These are phyloP conservation scores for Leptographium wingfieldii DNA, from an alignment of 2,329 filamentous ascomycete genomes.

Conservation along the genomic window DNA sequence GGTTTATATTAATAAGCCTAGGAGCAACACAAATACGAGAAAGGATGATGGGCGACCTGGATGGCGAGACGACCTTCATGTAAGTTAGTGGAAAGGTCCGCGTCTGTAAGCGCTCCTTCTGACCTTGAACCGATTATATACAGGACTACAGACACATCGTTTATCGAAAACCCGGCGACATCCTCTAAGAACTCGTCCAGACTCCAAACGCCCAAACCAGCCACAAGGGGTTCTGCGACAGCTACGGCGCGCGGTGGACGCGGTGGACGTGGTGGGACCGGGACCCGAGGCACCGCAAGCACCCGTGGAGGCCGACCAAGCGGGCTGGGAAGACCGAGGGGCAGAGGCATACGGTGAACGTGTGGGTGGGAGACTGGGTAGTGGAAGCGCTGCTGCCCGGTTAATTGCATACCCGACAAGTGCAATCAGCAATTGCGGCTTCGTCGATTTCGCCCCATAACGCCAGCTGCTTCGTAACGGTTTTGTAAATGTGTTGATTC, in stretches of 20 bases:
- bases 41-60: slow-evolving; percentile 24
- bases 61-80: slow-evolving; percentile 77
- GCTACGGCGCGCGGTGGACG: slow-evolving; percentile 22
- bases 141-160: slow-evolving; percentile 84
- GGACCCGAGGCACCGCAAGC: slow-evolving; percentile 20
- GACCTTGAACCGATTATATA: not conserved
- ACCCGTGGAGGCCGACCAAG: slow-evolving; percentile 25
- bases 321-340: slow-evolving; percentile 33
- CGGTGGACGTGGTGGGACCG: slow-evolving; percentile 19
- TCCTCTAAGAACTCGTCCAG: slow-evolving; percentile 36
- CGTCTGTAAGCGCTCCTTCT: not conserved
- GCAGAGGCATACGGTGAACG: slow-evolving; percentile 31
- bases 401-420: slow-evolving; percentile 10
- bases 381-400: not conserved
- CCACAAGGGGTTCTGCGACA: slow-evolving; percentile 13
- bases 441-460: not conserved
- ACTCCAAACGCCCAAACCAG: slow-evolving; percentile 32
- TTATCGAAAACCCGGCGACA: slow-evolving; percentile 69
- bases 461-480: not conserved
- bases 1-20: not conserved
- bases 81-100: slow-evolving; percentile 27
- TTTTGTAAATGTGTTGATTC: not conserved
- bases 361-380: not conserved
- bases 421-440: not conserved
- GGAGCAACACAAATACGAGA: slow-evolving; percentile 14